Base-by-base conservation (phyloP, 2,329 filamentous ascomycete species). In the Hymenoscyphus fructigenus region DNA sequence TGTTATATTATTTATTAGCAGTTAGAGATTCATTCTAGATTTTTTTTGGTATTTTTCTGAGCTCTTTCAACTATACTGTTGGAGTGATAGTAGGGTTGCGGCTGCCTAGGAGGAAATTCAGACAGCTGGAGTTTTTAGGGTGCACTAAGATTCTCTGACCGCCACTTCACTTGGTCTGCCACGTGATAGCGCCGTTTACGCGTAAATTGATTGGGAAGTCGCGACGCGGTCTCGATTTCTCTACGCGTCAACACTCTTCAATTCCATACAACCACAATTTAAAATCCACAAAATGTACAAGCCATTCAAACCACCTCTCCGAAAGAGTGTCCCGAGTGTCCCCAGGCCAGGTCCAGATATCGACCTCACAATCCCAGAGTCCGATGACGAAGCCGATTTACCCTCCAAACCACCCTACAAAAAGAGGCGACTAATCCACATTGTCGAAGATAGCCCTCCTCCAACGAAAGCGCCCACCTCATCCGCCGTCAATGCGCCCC, bases 261-360 rank as follows among this genome's bases (percentile, higher is more conserved):
- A 57, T 36, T 57, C 3, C 28, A 44, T n/a, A 44, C 44, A 50
- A 47, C 41, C 41, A 47, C 38, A 5, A 15, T 20, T 50, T 23
- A n/a, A 56, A 15, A 9, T 17, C 12, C 12, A 57, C 32, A 26
- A 6, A n/a, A 75, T 76, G 73, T 73, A 70, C 62, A 76, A 76
- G 62, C 74, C 75, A 60, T 76, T 76, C 63, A 74, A 73, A 61
- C 73, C 73, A 23, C 74, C 74, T 38, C 66, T 73, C 10, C 66
- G 71, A 1, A 73, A 72, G 60, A 70, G 57, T 41, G 55, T 58
- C 15, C 32, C 65, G 60, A 70, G 57, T 47, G 47, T 59, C n/a
- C 28, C 65, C 44, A 71, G 68, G 34, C 32, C 66, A 50, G 57
- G 62, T 55, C n/a, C 59, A 38, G 57, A 61, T 29, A 53, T 63